Conservation (phyloP, 257 asterid genomes). For the Knoxia roxburghii region DNA sequence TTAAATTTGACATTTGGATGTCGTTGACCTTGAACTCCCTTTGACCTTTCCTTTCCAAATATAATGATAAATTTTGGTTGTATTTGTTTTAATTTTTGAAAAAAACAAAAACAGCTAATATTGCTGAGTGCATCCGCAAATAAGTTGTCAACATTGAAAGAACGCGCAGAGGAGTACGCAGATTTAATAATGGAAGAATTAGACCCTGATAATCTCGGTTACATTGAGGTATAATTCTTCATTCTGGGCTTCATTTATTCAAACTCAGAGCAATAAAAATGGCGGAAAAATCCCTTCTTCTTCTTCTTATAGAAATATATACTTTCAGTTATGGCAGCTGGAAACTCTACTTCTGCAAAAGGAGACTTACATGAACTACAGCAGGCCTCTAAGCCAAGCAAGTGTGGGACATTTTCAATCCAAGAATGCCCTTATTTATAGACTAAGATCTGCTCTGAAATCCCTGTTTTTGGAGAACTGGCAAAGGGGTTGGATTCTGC, state of each 20-base stretch:
- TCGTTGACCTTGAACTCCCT: not conserved
- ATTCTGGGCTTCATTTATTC: no score
- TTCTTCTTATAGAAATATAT: not conserved
- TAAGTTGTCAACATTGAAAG: conserved; percentile 71
- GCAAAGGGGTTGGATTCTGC: conserved; percentile 70
- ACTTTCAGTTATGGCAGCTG: conserved; percentile 82
- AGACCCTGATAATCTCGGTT: conserved; percentile 75
- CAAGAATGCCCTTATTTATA: conserved; percentile 21
- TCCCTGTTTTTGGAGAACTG: conserved; percentile 53
- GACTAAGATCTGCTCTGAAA: conserved; percentile 22
- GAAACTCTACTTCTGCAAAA: conserved; percentile 79
- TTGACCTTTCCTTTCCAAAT: no score
- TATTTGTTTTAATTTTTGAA: not conserved
- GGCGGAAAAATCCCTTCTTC: not conserved
- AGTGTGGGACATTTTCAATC: conserved; percentile 40
- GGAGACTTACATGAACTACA: conserved; percentile 77
- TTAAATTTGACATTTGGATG: not conserved
- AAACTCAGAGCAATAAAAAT: no score
- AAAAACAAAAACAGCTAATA: conserved; percentile 56
- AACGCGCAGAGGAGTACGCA: conserved; percentile 84
- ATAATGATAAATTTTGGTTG: no score
- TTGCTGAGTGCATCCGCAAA: conserved; percentile 92
- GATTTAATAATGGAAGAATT: conserved; percentile 88
- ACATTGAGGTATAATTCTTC: conserved; percentile 61
- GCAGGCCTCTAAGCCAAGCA: conserved; percentile 69